Evolutionary conservation across 441 rosid species (phyloP), one percentile per base, ranked within the genome.

Genomic region (Manihot esculenta): DNA sequence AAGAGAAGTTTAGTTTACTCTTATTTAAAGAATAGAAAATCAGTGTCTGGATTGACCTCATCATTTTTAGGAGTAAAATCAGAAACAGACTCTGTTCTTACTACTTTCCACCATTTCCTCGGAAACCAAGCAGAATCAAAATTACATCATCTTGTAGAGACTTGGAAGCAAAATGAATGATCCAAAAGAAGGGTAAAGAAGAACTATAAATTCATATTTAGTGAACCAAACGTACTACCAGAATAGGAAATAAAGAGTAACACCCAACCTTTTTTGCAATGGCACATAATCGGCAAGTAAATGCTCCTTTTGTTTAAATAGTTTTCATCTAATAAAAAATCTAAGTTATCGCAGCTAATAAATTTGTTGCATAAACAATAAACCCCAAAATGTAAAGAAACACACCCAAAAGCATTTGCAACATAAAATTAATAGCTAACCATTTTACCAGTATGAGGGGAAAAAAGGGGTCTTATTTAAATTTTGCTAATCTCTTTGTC

Each of bases 391-490:
- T 7, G 6, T 33, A 42, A 35, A 35, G 35, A 50, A 18, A 18
- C 44, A 65, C 44, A 10, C 7, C 18, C 27, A 58, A 47, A 74
- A 48, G 23, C 70, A 62, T n/a, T 23, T 35, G n/a, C 33, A 48
- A 12, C 59, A 8, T 10, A 55, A 44, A 67, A 42, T 13, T 10
- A 26, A 53, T 10, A 61, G 8, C 3, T 47, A 42, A 15, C 45
- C 68, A 58, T 30, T 61, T 70, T 50, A 50, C 24, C 47, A 42
- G 5, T 38, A 0, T 3, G 5, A 56, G 4, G 17, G 13, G 18
- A 9, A 14, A 56, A 27, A 24, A 26, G 21, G 26, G 27, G 17
- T 9, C 42, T 9, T 38, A 7, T 38, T 38, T 38, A 38, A 38
- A 5, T 38, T 5, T 38, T 62, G 69, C 10, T 21, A 38, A 51